Evolutionary conservation across 2,329 filamentous ascomycete genomes (phyloP).

Genomic region (Dothidotthia symphoricarpi): DNA sequence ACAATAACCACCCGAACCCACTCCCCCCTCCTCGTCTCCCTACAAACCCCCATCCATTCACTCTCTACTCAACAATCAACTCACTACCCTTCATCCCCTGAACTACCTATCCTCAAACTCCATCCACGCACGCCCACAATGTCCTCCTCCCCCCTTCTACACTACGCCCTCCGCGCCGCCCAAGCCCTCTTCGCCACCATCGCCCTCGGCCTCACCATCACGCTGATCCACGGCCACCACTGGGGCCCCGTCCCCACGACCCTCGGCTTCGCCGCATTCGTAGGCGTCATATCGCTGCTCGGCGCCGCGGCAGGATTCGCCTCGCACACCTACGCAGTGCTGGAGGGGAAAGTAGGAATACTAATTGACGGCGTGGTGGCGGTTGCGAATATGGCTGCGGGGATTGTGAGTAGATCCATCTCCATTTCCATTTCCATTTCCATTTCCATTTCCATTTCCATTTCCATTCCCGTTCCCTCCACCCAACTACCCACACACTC

Average conservation of each 20-base stretch:
- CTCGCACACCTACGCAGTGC: conserved; percentile 9
- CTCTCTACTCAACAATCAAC: no score
- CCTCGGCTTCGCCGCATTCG: conserved; percentile 17
- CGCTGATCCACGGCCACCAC: conserved; percentile 19
- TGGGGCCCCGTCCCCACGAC: conserved; percentile 7
- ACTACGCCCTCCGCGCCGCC: conserved; percentile 16
- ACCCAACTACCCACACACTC: no score
- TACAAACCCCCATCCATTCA: no score
- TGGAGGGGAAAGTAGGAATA: conserved; percentile 15
- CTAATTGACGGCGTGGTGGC: conserved; percentile 13
- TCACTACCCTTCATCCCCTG: no score
- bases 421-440: no score
- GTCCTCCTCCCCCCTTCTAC: conserved; percentile 5
- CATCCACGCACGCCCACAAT: no score
- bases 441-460: no score
- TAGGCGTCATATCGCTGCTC: conserved; percentile 17
- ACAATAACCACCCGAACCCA: no score
- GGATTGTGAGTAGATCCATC: conserved; percentile 21
- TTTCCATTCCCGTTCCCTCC: no score
- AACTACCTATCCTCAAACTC: no score
- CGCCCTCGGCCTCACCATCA: conserved; percentile 20
- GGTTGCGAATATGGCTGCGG: conserved; percentile 17
- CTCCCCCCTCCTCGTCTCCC: no score
- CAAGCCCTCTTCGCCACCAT: conserved; percentile 24
- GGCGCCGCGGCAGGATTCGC: conserved; percentile 19